phyloP scores from a whole-genome alignment of 2,329 filamentous ascomycete genomes.

The Chaetomium strumarium region DNA sequence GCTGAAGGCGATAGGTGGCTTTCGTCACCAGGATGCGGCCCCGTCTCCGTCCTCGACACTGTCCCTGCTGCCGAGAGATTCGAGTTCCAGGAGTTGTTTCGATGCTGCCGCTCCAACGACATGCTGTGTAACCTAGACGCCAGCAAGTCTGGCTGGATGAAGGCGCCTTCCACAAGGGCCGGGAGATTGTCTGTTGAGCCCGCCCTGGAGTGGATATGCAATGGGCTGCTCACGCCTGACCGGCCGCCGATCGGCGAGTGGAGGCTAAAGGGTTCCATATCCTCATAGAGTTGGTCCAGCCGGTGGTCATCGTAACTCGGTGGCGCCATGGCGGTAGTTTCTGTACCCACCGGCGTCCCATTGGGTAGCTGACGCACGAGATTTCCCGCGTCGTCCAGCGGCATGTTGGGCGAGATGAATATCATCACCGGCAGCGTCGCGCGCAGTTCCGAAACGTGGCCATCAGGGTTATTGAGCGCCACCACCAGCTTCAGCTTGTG shows the following conservation, averaged over 20 bases:
- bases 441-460: slow-evolving; percentile 87
- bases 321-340: slow-evolving; percentile 66
- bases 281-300: slow-evolving; percentile 85
- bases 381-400: slow-evolving; percentile 80
- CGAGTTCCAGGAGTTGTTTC: slow-evolving; percentile 43
- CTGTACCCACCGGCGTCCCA: slow-evolving; percentile 45
- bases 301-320: slow-evolving; percentile 87
- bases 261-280: slow-evolving; percentile 75
- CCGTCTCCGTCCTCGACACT: slow-evolving; percentile 23
- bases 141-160: slow-evolving; percentile 47
- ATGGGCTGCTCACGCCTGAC: slow-evolving; percentile 76
- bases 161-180: slow-evolving; percentile 44
- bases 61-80: slow-evolving; percentile 39
- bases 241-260: slow-evolving; percentile 62
- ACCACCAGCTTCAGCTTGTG: slow-evolving; percentile 92
- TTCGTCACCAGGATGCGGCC: slow-evolving; percentile 33
- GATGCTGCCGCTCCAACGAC: slow-evolving; percentile 43
- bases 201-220: slow-evolving; percentile 63
- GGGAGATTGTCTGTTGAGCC: slow-evolving; percentile 78
- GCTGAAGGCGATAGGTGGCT: slow-evolving; percentile 31
- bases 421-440: slow-evolving; percentile 87
- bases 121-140: slow-evolving; percentile 67
- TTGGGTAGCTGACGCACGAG: slow-evolving; percentile 58
- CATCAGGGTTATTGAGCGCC: slow-evolving; percentile 89
- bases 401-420: slow-evolving; percentile 91